These are phyloP conservation scores for Ascobolus immersus DNA, from an alignment of 495 filamentous ascomycete genomes.

Conservation along the genomic window DNA sequence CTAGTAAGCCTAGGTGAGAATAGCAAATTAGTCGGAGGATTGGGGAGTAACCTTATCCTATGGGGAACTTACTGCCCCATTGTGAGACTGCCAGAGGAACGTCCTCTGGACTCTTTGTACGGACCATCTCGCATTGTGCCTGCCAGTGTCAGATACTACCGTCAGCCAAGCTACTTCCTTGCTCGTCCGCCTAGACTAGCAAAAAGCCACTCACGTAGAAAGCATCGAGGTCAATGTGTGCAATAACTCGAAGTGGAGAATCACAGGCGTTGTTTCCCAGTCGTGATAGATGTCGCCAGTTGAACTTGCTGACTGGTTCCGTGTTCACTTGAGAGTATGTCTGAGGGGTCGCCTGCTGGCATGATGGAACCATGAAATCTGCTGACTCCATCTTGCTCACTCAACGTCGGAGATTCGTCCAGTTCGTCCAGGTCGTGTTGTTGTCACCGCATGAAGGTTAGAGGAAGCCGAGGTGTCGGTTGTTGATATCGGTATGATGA, in stretches of 20 bases:
- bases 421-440: too few relatives aligned
- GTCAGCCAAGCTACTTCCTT: not conserved
- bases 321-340: too few relatives aligned
- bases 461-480: too few relatives aligned
- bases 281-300: slow-evolving; percentile 54
- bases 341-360: too few relatives aligned
- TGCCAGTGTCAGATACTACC: slow-evolving; percentile 1
- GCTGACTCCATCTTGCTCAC: too few relatives aligned
- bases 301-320: too few relatives aligned
- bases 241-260: slow-evolving; percentile 62
- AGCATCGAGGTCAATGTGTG: slow-evolving; percentile 87
- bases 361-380: too few relatives aligned
- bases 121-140: slow-evolving; percentile 83
- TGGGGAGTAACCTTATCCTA: not conserved
- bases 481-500: too few relatives aligned
- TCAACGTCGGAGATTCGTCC: too few relatives aligned
- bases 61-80: slow-evolving; percentile 23
- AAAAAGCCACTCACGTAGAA: slow-evolving; percentile 34
- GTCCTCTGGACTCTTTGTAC: slow-evolving; percentile 45
- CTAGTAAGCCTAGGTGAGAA: slow-evolving; percentile 42
- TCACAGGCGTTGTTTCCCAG: slow-evolving; percentile 42
- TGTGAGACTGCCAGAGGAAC: slow-evolving; percentile 80
- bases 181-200: not conserved
- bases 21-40: too few relatives aligned
- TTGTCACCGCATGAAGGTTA: too few relatives aligned